These are phyloP conservation scores for Graphilbum sp. DNA, from an alignment of 2,329 filamentous ascomycete species.

Conservation along the genomic window DNA sequence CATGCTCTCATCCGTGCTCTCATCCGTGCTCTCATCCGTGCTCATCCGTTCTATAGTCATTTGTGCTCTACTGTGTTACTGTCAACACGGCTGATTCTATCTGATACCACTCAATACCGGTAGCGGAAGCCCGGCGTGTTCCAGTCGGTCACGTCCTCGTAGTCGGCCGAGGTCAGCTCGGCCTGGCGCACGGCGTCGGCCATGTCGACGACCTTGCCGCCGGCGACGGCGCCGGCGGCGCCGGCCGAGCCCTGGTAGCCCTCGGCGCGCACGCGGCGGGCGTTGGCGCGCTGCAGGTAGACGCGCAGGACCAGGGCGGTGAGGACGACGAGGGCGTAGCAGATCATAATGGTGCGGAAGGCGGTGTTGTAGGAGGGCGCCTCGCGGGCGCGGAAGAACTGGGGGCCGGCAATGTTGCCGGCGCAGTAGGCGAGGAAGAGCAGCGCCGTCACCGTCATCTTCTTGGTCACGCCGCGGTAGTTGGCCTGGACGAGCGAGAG, in stretches of 20 bases:
- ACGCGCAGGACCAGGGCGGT: constrained; percentile 26
- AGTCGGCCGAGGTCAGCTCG: constrained; percentile 26
- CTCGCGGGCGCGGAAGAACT: constrained; percentile 33
- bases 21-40: too few species aligned
- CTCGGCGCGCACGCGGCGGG: constrained; percentile 23
- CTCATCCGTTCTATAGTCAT: too few species aligned
- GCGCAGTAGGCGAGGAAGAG: constrained; percentile 38
- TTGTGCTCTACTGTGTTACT: too few species aligned
- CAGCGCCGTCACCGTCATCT: constrained; percentile 40
- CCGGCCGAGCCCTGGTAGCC: constrained; percentile 27
- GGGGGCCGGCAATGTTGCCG: constrained; percentile 39
- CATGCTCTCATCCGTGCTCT: too few species aligned
- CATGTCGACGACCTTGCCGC: constrained; percentile 18
- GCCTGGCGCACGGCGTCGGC: constrained; percentile 17
- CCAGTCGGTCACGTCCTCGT: constrained; percentile 45
- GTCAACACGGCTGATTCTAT: too few species aligned
- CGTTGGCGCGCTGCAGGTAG: constrained; percentile 31
- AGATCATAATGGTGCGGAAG: constrained; percentile 38
- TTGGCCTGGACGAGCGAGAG: constrained; percentile 35
- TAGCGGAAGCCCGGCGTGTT: constrained; percentile 43
- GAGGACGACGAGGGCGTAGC: constrained; percentile 32
- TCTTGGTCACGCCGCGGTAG: constrained; percentile 40
- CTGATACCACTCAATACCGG: constrained; percentile 20
- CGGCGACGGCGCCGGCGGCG: constrained; percentile 21
- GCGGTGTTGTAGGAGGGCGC: constrained; percentile 35